Evolutionary conservation across 2,329 filamentous ascomycete species (phyloP), one percentile per base, ranked within the genome.

Genomic region (Colletotrichum salicis): DNA sequence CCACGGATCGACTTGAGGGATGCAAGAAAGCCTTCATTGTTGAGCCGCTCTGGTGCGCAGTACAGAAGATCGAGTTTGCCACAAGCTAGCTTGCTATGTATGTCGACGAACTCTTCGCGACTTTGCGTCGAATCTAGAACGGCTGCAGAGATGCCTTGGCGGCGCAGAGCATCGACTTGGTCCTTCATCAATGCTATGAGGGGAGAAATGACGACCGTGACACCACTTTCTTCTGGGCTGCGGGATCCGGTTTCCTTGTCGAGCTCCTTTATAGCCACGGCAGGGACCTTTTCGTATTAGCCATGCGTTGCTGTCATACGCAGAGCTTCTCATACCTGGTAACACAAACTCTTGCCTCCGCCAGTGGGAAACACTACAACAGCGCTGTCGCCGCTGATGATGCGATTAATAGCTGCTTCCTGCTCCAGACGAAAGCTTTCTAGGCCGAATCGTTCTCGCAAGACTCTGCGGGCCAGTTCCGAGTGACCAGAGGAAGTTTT

Each of bases 141-240:
- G 2, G 87, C 88, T 10, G 88, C 89, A 11, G 83, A 75, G 11
- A 91, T 84, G 0, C 85, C 85, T 33, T 84, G 82, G 11, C 81
- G 81, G 58, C 83, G 80, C 24, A 91, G 80, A 1, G 85, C 84
- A 73, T 90, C 88, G 0, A 89, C 87, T 74, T 91, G 89, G 72
- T 90, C 88, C 75, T 90, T 90, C 88, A 90, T 90, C 64, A 90
- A 76, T 2, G 87, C 87, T 63, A 90, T 87, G 3, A 90, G 78
- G 0, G 87, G 87, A 0, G 86, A 90, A 2, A 89, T 86, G 3
- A 90, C 86, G 6, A 90, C 82, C 1, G 87, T 89, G 72, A 89
- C 84, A 6, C 87, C 89, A 12, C 81, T 78, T 22, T 83, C 81
- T 2, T 77, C 77, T 0, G 76, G 63, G 0, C 75, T 75, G 54